Percentiles rank a stretch among this genome's conserved stretches.
Evolutionary conservation across 495 filamentous ascomycete genomes (phyloP).

Genomic region (Trichoderma gamsii): DNA sequence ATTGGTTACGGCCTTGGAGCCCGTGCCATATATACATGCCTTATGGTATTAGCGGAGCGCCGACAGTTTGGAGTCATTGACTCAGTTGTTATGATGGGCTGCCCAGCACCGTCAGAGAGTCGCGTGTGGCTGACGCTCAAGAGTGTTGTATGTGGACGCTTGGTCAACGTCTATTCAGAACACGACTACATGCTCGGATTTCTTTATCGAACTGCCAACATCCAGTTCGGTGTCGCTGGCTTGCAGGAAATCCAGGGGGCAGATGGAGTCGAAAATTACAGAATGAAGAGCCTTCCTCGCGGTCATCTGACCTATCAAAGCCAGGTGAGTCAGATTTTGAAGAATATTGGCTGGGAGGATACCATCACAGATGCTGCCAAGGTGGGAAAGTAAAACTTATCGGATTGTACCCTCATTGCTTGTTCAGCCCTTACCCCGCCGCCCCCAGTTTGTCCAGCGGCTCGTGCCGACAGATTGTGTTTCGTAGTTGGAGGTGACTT

Average conservation of each 20-base stretch:
- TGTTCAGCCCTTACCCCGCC: not conserved
- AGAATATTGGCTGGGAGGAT: slow-evolving; percentile 52
- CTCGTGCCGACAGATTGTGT: not conserved
- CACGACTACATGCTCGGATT: slow-evolving; percentile 58
- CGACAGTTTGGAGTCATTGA: slow-evolving; percentile 83
- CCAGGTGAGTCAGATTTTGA: slow-evolving; percentile 48
- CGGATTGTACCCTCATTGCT: not conserved
- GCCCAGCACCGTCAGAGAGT: slow-evolving; percentile 61
- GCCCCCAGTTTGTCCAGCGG: not conserved
- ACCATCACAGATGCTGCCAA: slow-evolving; percentile 40
- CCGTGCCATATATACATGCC: slow-evolving; percentile 76
- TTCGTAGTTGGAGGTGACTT: not conserved
- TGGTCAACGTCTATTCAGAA: slow-evolving; percentile 55
- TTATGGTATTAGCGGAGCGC: slow-evolving; percentile 67
- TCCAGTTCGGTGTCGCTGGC: slow-evolving; percentile 53
- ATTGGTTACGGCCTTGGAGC: slow-evolving; percentile 91
- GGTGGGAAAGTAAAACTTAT: slow-evolving; percentile 14
- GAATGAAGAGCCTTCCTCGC: slow-evolving; percentile 48
- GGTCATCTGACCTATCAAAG: slow-evolving; percentile 51
- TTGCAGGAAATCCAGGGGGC: slow-evolving; percentile 49
- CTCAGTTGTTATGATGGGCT: slow-evolving; percentile 75
- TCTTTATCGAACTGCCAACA: slow-evolving; percentile 47
- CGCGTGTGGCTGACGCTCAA: slow-evolving; percentile 49
- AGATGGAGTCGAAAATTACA: slow-evolving; percentile 51
- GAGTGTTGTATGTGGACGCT: slow-evolving; percentile 48